Percentiles rank a stretch among this genome's conserved stretches.
phyloP scores from a whole-genome alignment of 2,329 filamentous ascomycete species.

The Pezicula radicicola region DNA sequence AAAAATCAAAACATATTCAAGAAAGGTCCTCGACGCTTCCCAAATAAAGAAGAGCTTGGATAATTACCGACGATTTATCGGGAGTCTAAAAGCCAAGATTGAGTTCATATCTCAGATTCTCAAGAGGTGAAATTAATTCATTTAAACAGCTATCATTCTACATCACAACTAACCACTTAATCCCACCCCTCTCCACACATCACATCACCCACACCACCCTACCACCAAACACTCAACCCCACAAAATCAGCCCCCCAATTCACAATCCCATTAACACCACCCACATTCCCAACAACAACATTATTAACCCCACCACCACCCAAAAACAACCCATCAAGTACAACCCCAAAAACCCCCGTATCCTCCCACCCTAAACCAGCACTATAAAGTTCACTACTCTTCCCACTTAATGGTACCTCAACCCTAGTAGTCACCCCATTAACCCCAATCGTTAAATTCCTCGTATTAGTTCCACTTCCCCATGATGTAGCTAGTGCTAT shows the following conservation, averaged over 20 bases:
- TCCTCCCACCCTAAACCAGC: conserved; percentile 19
- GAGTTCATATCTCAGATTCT: too few species aligned
- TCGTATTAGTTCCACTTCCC: conserved; percentile 19
- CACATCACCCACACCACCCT: background rate
- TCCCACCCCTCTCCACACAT: background rate
- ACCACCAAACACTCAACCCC: conserved; percentile 27
- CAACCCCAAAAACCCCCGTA: conserved; percentile 19
- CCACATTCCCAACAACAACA: conserved; percentile 31
- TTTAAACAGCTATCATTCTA: conserved; percentile 14
- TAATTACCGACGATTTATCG: too few species aligned
- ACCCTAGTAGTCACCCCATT: conserved; percentile 18
- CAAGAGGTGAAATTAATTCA: conserved; percentile 6
- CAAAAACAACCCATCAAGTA: conserved; percentile 14
- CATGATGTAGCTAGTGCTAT: conserved; percentile 19
- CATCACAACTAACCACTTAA: too few species aligned
- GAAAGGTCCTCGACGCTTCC: too few species aligned
- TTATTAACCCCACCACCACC: conserved; percentile 21
- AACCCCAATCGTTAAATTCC: conserved; percentile 21
- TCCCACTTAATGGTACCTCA: conserved; percentile 20
- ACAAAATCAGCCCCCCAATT: conserved; percentile 33
- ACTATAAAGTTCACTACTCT: conserved; percentile 21
- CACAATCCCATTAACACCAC: conserved; percentile 22
- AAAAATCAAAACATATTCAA: too few species aligned
- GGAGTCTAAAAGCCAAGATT: too few species aligned
- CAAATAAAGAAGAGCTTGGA: too few species aligned